Evolutionary conservation across 2,329 filamentous ascomycete genomes (phyloP).

Genomic region (Colletotrichum cordylinicola): DNA sequence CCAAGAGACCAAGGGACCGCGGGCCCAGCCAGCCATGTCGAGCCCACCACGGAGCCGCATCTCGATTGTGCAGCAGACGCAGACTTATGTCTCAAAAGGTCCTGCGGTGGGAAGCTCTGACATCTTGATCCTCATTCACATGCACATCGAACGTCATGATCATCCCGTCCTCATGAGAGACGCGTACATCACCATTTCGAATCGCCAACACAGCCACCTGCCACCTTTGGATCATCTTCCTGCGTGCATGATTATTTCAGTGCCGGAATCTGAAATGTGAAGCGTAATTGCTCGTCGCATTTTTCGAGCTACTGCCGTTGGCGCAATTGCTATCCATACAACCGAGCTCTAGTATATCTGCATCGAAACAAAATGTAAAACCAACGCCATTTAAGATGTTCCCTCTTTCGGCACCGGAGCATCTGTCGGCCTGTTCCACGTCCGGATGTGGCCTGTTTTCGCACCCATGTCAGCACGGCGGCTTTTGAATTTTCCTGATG

Average conservation of each 20-base stretch:
- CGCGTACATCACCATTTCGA: neutral
- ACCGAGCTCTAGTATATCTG: neutral
- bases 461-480: neutral
- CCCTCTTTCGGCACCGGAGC: constrained; percentile 20
- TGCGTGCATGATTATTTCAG: neutral
- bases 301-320: neutral
- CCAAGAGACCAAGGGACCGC: neutral
- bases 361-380: neutral
- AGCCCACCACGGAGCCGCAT: constrained; percentile 16
- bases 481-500: neutral
- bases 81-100: neutral
- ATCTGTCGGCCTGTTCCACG: constrained; percentile 69
- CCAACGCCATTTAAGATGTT: neutral
- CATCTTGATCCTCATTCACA: constrained; percentile 13
- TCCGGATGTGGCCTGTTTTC: constrained; percentile 71
- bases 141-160: constrained; percentile 17
- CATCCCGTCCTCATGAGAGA: neutral
- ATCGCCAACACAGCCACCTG: neutral
- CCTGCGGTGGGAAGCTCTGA: neutral
- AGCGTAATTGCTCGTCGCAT: neutral
- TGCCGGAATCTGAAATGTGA: neutral
- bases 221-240: neutral
- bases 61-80: neutral
- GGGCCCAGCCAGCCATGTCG: neutral
- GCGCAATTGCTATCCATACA: neutral